Evolutionary conservation across 352 stramenopile genomes (phyloP).

Genomic region (Globisporangium paroecandrum): DNA sequence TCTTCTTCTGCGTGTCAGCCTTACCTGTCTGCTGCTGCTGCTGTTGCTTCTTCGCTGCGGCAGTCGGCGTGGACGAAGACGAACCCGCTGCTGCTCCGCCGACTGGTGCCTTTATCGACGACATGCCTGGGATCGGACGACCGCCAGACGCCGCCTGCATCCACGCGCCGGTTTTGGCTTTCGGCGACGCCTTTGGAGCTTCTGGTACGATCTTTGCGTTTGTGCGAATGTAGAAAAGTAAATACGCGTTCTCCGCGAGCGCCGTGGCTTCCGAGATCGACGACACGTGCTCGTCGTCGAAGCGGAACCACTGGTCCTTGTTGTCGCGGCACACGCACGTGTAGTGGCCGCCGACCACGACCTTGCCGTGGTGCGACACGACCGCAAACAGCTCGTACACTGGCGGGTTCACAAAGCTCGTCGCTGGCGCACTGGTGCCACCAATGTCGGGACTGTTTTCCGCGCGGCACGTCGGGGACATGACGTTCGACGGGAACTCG

Average conservation of each 20-base stretch:
- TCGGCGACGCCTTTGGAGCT: neutral
- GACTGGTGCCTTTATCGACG: neutral
- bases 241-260: conserved; percentile 69
- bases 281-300: conserved; percentile 78
- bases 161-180: conserved; percentile 5
- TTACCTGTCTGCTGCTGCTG: conserved; percentile 7
- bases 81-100: neutral
- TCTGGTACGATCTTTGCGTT: conserved; percentile 20
- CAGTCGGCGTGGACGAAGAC: neutral
- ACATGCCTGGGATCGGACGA: conserved; percentile 10
- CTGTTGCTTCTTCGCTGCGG: conserved; percentile 1
- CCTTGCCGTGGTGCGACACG: conserved; percentile 78
- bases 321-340: conserved; percentile 82
- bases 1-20: conserved; percentile 3
- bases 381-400: conserved; percentile 84
- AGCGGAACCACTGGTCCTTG: conserved; percentile 87
- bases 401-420: conserved; percentile 36
- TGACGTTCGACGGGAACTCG: conserved; percentile 62
- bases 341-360: conserved; percentile 80
- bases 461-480: conserved; percentile 59
- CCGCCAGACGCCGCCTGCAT: neutral
- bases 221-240: conserved; percentile 80
- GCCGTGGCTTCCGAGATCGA: conserved; percentile 69
- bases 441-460: conserved; percentile 30
- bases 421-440: conserved; percentile 17